Percentiles rank a stretch among this genome's conserved stretches.
These are phyloP conservation scores for Yamadazyma sp. DNA, from an alignment of 1,139 yeast genomes.

Conservation along the genomic window DNA sequence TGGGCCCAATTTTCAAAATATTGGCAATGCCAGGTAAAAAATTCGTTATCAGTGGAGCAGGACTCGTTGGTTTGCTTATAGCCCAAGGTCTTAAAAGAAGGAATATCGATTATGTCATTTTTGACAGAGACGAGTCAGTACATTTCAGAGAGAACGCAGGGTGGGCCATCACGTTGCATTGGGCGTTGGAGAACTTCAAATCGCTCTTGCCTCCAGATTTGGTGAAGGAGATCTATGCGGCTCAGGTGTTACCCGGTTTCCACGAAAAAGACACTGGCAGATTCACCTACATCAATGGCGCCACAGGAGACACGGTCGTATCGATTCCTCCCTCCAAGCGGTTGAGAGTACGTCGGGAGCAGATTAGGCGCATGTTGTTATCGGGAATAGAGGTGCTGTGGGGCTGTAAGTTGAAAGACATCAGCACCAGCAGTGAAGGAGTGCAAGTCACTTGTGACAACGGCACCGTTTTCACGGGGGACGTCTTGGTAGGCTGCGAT, in stretches of 20 bases:
- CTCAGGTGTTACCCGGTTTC: constrained; percentile 26
- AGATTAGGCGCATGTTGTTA: constrained; percentile 21
- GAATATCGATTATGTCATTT: constrained; percentile 19
- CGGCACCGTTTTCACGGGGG: constrained; percentile 21
- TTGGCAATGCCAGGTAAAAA: constrained; percentile 4
- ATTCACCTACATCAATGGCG: constrained; percentile 26
- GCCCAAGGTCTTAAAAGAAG: constrained; percentile 25
- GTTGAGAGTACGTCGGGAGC: constrained; percentile 26
- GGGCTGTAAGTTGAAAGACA: constrained; percentile 19
- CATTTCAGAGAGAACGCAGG: constrained; percentile 23
- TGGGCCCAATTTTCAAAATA: too few species aligned
- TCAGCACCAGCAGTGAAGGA: constrained; percentile 10
- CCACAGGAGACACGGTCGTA: constrained; percentile 22
- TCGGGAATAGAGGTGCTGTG: constrained; percentile 25
- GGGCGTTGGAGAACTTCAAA: constrained; percentile 24
- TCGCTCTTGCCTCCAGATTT: constrained; percentile 20
- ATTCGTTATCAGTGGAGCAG: constrained; percentile 22
- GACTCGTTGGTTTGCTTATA: constrained; percentile 22
- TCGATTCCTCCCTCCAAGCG: constrained; percentile 27
- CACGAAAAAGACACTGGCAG: constrained; percentile 25
- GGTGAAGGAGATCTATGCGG: constrained; percentile 17
- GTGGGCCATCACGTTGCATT: constrained; percentile 31
- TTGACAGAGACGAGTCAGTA: constrained; percentile 24
- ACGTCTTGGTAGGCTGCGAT: constrained; percentile 24
- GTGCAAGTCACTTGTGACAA: constrained; percentile 20